Base-by-base conservation (phyloP, 164 flowering plant genomes). In the Amborella trichopoda region DNA sequence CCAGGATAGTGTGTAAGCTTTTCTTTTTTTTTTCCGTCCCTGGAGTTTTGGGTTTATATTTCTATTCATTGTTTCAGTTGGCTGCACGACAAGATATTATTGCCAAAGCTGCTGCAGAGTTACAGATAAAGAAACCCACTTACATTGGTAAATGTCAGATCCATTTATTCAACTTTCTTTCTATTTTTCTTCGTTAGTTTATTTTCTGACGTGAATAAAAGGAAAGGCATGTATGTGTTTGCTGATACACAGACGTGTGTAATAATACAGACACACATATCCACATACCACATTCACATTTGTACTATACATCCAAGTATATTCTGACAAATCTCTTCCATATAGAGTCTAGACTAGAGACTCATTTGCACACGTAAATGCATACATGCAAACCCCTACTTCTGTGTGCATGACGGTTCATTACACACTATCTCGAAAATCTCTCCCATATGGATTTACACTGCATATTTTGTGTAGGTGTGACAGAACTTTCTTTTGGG, bases 21-120 rank as follows among this genome's bases (percentile, higher is more conserved):
- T n/a, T n/a, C n/a, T n/a, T n/a, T n/a, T n/a, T n/a, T n/a, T n/a
- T n/a, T n/a, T n/a, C 18, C 40, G n/a, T 37, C 40, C 18, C 34
- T 30, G 34, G 34, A 8, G 14, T 30, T 30, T 30, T 30, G 34
- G 14, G 34, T 30, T 30, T 30, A 30, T 6, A 6, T 30, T 30
- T 30, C 9, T 30, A 30, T 30, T 6, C 18, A 45, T 23, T 46
- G 16, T 22, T 64, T 59, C 55, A 86, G 91, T 56, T 87, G 69
- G 89, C 80, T 44, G 96, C 88, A 27, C 79, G 93, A 28, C 3
- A 68, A 57, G 74, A 82, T 53, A 59, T 56, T 37, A 28, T 89
- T 52, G 97, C 90, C 4, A 78, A 58, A 58, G 88, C 83, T 44
- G 95, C 97, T 39, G 78, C 81, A 4, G 75, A 73, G 62, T 56